Conservation (phyloP, 2,329 filamentous ascomycete genomes). For the Curvularia hawaiiensis region DNA sequence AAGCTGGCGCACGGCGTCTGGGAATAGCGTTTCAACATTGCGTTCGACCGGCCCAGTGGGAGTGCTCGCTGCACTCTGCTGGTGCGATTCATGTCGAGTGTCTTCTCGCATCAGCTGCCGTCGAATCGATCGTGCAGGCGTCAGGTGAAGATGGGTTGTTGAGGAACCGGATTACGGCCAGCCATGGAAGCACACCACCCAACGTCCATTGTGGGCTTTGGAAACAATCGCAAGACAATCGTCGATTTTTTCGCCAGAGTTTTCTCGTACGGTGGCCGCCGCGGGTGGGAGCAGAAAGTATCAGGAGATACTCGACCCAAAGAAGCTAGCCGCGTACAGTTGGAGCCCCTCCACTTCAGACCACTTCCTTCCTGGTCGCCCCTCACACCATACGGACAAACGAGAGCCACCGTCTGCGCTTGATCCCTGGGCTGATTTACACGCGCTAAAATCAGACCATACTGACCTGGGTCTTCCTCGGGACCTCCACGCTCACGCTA, state of each 20-base stretch:
- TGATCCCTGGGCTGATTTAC: slow-evolving; percentile 20
- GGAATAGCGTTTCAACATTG: slow-evolving; percentile 18
- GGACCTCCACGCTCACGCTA: slow-evolving; percentile 23
- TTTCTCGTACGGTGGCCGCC: slow-evolving; percentile 5
- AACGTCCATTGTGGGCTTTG: not conserved
- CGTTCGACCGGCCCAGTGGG: slow-evolving; percentile 32
- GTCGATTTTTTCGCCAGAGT: not conserved
- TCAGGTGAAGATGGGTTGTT: slow-evolving; percentile 2
- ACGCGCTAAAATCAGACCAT: slow-evolving; percentile 27
- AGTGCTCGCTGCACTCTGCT: slow-evolving; percentile 14
- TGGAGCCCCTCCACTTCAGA: slow-evolving; percentile 26
- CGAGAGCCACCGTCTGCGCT: slow-evolving; percentile 7
- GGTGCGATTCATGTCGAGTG: slow-evolving; percentile 10
- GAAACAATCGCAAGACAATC: not conserved
- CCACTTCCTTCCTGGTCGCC: slow-evolving; percentile 16
- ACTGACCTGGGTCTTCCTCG: slow-evolving; percentile 12
- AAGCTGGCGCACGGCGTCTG: slow-evolving; percentile 13
- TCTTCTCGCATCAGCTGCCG: slow-evolving; percentile 19
- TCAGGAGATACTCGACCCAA: slow-evolving; percentile 32
- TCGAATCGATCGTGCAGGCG: slow-evolving; percentile 7
- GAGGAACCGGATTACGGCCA: slow-evolving; percentile 7
- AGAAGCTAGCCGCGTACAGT: slow-evolving; percentile 21
- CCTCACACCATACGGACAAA: slow-evolving; percentile 31
- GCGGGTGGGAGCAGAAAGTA: slow-evolving; percentile 17
- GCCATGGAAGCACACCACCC: not conserved